A percentile compares a stretch with the other conserved stretches of the same genome.
Conservation (phyloP, 164 flowering plant genomes). For the Chimonanthus praecox region DNA sequence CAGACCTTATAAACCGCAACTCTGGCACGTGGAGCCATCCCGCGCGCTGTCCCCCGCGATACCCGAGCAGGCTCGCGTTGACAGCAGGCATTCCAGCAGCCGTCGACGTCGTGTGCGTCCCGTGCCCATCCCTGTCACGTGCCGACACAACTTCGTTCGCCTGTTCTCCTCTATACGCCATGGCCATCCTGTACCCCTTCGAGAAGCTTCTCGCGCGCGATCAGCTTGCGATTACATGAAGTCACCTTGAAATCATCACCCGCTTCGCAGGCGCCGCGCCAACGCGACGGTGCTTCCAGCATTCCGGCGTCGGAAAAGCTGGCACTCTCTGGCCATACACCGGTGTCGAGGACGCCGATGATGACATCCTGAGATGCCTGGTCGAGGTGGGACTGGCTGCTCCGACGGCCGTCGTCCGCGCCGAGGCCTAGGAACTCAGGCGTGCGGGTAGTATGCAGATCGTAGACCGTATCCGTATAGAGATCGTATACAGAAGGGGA, state of each 20-base stretch:
- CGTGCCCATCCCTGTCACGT: constrained; percentile 74
- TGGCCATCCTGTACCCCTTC: constrained; percentile 52
- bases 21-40: constrained; percentile 70
- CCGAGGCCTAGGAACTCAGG: constrained; percentile 62
- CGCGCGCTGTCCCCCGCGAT: constrained; percentile 79
- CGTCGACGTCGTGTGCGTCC: constrained; percentile 82
- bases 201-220: constrained; percentile 76
- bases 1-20: constrained; percentile 80
- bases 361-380: constrained; percentile 55
- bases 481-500: constrained; percentile 50
- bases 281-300: constrained; percentile 47
- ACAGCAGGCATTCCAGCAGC: constrained; percentile 62
- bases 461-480: constrained; percentile 53
- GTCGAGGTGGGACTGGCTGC: constrained; percentile 28
- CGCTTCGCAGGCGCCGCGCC: constrained; percentile 62
- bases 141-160: constrained; percentile 42
- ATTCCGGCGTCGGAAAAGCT: constrained; percentile 53
- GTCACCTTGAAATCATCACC: constrained; percentile 44
- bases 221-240: constrained; percentile 67
- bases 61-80: constrained; percentile 70
- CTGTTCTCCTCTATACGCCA: constrained; percentile 16
- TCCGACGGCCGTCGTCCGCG: constrained; percentile 18
- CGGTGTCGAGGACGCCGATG: constrained; percentile 76
- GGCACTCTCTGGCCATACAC: constrained; percentile 75
- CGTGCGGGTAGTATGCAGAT: constrained; percentile 71